phyloP scores from a whole-genome alignment of 2,329 filamentous ascomycete genomes.

The Penicillium expansum region DNA sequence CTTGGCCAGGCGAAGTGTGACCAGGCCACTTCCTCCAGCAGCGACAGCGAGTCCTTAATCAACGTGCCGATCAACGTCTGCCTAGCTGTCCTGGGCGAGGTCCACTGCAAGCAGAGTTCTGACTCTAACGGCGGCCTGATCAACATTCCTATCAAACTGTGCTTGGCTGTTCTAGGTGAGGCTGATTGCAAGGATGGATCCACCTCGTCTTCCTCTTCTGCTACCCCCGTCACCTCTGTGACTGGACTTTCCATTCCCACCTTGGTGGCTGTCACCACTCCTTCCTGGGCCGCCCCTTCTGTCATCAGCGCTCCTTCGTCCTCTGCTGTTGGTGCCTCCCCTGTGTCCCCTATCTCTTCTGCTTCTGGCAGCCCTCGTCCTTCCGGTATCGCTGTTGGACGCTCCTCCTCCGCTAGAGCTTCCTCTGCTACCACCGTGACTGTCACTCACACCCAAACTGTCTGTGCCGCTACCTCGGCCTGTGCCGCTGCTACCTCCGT shows the following conservation, averaged over 20 bases:
- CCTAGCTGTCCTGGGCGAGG: constrained; percentile 29
- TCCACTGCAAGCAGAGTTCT: constrained; percentile 25
- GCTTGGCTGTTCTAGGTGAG: constrained; percentile 29
- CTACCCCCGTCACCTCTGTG: neutral
- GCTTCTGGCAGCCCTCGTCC: neutral
- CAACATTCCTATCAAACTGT: constrained; percentile 30
- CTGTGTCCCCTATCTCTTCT: neutral
- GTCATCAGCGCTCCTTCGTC: neutral
- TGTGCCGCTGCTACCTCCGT: neutral
- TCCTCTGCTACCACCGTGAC: neutral
- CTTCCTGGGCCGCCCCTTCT: neutral
- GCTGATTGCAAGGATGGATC: neutral
- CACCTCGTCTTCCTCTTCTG: neutral
- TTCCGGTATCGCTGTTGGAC: neutral
- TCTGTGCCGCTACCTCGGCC: neutral
- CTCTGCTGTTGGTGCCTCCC: neutral
- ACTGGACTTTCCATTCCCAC: neutral
- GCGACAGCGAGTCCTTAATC: constrained; percentile 21
- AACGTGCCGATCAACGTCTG: constrained; percentile 27
- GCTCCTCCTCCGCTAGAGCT: neutral
- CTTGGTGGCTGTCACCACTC: neutral
- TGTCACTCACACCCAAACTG: neutral
- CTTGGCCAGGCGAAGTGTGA: constrained; percentile 28
- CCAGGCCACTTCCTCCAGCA: constrained; percentile 14
- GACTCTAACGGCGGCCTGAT: constrained; percentile 20